Base-by-base conservation (phyloP, 2,329 filamentous ascomycete species). In the Phialocephala sp. region DNA sequence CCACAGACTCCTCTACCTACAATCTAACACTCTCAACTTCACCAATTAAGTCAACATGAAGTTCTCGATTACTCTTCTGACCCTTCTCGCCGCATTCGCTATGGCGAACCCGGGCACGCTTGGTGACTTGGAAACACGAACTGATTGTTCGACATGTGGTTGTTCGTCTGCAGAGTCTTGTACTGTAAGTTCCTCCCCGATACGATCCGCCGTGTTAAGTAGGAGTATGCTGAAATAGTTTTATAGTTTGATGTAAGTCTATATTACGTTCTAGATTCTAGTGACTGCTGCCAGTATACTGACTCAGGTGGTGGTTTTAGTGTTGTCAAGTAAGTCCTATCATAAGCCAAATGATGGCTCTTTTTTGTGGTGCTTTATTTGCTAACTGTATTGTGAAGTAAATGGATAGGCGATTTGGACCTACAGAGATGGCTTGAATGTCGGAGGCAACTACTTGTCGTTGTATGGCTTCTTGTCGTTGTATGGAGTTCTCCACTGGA, bases 401-500 rank as follows among this genome's bases (percentile, higher is more conserved):
- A 47, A 47, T 43, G 43, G 35, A 62, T 56, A 15, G 22, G 22
- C n/a, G 36, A n/a, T 56, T 22, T 5, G 22, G 22, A 22, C 20
- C 11, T 11, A 39, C 32, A 24, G 45, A 47, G 41, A 41, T 37
- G 43, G 24, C 15, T 56, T 24, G 27, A 27, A 41, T 55, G 45
- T 12, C 18, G 43, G 35, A 56, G 57, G 62, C 35, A 47, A n/a
- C n/a, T n/a, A n/a, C n/a, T n/a, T n/a, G n/a, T n/a, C n/a, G n/a
- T n/a, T n/a, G n/a, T n/a, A n/a, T n/a, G n/a, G 32, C 24, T 56
- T 64, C 57, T 56, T 24, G 62, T 60, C 62, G 62, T 47, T 64
- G 62, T 56, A 64, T 60, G 62, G 62, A 64, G 62, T 64, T 64
- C 62, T 64, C 57, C 35, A 32, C 36, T 50, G 50, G 62, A 60